Evolutionary conservation across 163 green algal species (phyloP), one percentile per base, ranked within the genome.

Genomic region (Scenedesmus sp.): DNA sequence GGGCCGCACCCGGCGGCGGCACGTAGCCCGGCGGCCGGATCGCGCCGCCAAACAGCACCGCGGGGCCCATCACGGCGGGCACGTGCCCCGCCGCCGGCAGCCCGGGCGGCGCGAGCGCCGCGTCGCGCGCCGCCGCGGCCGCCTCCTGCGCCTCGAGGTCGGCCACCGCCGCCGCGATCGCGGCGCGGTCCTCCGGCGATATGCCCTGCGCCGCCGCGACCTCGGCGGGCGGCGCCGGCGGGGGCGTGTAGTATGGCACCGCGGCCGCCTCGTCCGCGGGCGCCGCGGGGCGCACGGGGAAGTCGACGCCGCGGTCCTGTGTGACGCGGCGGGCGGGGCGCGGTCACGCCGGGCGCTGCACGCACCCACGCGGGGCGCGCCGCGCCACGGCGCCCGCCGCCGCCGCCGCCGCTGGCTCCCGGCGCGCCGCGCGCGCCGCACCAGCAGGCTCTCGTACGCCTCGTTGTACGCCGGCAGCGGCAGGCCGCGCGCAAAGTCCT

Each of bases 301-400:
- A 90, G 72, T 85, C 80, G 1, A 85, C 65, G 22, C 85, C 85
- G 0, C 67, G 60, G 60, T 88, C 79, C 83, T 80, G n/a, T n/a
- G 48, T n/a, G n/a, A n/a, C n/a, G n/a, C n/a, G n/a, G n/a, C n/a
- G n/a, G n/a, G n/a, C n/a, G n/a, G n/a, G n/a, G n/a, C n/a, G n/a
- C n/a, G n/a, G n/a, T n/a, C n/a, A n/a, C n/a, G n/a, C n/a, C n/a
- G n/a, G n/a, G n/a, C n/a, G n/a, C n/a, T n/a, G n/a, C n/a, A n/a
- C n/a, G n/a, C n/a, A n/a, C n/a, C n/a, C n/a, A n/a, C n/a, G n/a
- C n/a, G n/a, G n/a, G n/a, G n/a, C n/a, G n/a, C n/a, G n/a, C n/a
- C n/a, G n/a, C n/a, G n/a, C n/a, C n/a, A n/a, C n/a, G n/a, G n/a
- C n/a, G n/a, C n/a, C n/a, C n/a, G n/a, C n/a, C n/a, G 7, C 6